Percentiles rank a stretch among this genome's conserved stretches.
These are phyloP conservation scores for Ceriops decandra DNA, from an alignment of 345 rosid genomes.

Conservation along the genomic window DNA sequence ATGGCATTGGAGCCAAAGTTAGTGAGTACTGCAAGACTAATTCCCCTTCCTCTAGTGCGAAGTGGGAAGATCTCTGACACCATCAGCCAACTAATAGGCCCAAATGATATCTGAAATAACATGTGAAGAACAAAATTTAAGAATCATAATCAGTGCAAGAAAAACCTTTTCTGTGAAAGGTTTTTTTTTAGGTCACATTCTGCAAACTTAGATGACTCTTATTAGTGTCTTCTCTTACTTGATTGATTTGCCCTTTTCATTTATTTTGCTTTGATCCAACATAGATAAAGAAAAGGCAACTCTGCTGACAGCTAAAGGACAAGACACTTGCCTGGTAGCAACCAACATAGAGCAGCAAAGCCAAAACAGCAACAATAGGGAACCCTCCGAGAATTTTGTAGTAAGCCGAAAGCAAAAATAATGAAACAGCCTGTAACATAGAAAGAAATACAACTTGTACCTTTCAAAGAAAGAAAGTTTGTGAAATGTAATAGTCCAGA, in stretches of 20 bases:
- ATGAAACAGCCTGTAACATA: constrained; percentile 26
- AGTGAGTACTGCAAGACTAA: constrained; percentile 36
- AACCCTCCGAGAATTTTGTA: constrained; percentile 31
- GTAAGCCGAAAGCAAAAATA: constrained; percentile 32
- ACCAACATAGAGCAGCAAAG: constrained; percentile 36
- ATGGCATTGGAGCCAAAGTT: constrained; percentile 36
- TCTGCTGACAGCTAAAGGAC: constrained; percentile 6
- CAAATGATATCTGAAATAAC: constrained; percentile 26
- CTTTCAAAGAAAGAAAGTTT: not conserved
- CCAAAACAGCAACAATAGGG: constrained; percentile 27
- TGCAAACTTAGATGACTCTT: too few relatives aligned
- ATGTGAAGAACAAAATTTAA: constrained; percentile 9
- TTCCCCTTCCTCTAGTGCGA: constrained; percentile 33
- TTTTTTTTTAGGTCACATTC: too few relatives aligned
- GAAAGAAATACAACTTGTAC: not conserved
- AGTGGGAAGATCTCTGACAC: constrained; percentile 34
- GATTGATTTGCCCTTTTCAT: not conserved
- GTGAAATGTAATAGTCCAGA: not conserved
- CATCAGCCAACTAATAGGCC: constrained; percentile 40
- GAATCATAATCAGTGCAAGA: constrained; percentile 1
- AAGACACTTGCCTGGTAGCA: constrained; percentile 32
- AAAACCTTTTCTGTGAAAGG: too few relatives aligned
- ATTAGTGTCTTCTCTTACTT: too few relatives aligned
- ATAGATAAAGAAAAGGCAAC: not conserved
- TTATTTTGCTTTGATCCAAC: not conserved